Percentiles rank a stretch among this genome's conserved stretches.
Conservation (phyloP, 129 eudicot genomes). For the Kitagawia praeruptora region DNA sequence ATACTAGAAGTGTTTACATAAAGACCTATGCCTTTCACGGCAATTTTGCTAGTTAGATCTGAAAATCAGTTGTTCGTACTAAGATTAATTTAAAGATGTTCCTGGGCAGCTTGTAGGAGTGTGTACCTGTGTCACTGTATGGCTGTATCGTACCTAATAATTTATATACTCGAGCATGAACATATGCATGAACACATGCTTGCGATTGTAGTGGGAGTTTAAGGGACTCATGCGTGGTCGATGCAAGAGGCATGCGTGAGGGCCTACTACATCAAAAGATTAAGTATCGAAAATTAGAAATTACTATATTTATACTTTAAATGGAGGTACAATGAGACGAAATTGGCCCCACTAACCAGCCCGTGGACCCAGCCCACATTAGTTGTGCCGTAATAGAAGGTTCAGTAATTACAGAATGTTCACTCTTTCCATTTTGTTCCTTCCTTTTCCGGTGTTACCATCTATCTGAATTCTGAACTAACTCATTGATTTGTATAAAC, state of each 20-base stretch:
- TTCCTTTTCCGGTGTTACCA: background rate
- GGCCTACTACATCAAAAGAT: background rate
- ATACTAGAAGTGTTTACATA: too few relatives aligned
- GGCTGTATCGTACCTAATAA: too few relatives aligned
- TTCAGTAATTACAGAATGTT: constrained; percentile 3
- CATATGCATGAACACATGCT: background rate
- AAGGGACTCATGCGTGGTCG: background rate
- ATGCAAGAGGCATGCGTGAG: background rate
- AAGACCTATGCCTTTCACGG: too few relatives aligned
- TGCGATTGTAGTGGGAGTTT: background rate
- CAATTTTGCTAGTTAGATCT: too few relatives aligned
- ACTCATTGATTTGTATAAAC: background rate
- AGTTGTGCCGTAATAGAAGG: background rate
- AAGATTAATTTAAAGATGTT: too few relatives aligned
- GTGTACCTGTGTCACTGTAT: background rate
- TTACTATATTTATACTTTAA: background rate
- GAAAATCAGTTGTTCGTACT: too few relatives aligned
- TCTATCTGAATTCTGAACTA: background rate
- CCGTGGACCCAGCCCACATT: background rate
- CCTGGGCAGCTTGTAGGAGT: too few relatives aligned
- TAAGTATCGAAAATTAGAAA: too few relatives aligned
- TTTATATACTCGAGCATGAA: background rate
- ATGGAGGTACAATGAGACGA: background rate
- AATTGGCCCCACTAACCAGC: background rate
- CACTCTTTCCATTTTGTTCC: background rate